Evolutionary conservation across 2,329 filamentous ascomycete genomes (phyloP).

Genomic region (Plenodomus biglobosus): DNA sequence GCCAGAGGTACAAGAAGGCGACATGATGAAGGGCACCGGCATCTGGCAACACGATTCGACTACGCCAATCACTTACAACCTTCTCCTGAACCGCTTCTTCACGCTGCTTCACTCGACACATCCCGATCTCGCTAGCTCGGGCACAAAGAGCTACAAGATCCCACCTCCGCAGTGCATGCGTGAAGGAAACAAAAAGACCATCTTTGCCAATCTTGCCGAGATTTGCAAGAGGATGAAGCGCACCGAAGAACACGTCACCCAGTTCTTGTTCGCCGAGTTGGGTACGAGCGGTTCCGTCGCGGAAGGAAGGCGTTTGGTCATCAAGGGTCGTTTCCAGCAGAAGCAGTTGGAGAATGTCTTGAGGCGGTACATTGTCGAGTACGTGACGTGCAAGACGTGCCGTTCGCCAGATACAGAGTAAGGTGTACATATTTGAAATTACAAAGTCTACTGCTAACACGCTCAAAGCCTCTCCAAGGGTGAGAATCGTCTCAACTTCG

Average conservation of each 20-base stretch:
- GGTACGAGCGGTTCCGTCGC: conserved; percentile 89
- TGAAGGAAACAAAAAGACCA: conserved; percentile 98
- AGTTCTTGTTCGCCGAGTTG: conserved; percentile 96
- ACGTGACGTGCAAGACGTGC: conserved; percentile 99
- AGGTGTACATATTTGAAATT: not conserved
- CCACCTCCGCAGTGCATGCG: conserved; percentile 96
- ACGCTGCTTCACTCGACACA: conserved; percentile 91
- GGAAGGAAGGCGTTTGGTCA: conserved; percentile 91
- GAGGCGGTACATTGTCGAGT: conserved; percentile 95
- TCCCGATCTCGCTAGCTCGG: conserved; percentile 87
- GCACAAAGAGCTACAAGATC: conserved; percentile 97
- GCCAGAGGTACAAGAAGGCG: conserved; percentile 63
- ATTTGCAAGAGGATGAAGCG: conserved; percentile 99
- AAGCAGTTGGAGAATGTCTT: conserved; percentile 98
- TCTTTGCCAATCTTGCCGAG: conserved; percentile 98
- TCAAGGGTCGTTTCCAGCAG: conserved; percentile 99
- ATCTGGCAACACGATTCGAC: conserved; percentile 85
- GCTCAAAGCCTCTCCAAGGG: conserved; percentile 91
- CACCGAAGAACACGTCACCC: conserved; percentile 94
- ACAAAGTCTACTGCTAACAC: conserved; percentile 60
- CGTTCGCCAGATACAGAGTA: conserved; percentile 37
- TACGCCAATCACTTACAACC: conserved; percentile 77
- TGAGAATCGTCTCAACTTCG: conserved; percentile 98
- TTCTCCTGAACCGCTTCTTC: conserved; percentile 91
- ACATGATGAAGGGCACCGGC: conserved; percentile 84